Evolutionary conservation across 129 eudicot species (phyloP).

Genomic region (Sambucus nigra): DNA sequence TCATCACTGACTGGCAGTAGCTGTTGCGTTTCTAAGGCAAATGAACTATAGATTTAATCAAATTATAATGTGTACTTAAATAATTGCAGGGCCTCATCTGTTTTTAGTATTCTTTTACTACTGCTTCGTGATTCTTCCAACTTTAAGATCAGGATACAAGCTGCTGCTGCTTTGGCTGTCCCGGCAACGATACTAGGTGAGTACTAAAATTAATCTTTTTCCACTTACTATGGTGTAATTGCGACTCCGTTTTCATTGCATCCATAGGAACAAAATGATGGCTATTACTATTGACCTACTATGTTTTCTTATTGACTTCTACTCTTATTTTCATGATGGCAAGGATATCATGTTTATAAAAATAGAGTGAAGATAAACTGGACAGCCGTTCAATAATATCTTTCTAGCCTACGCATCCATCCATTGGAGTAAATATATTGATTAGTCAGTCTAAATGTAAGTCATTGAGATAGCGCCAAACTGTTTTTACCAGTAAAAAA

Average conservation of each 20-base stretch:
- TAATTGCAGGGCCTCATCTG: constrained; percentile 71
- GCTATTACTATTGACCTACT: not conserved
- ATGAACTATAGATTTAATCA: not conserved
- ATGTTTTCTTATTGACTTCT: not conserved
- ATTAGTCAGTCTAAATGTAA: too few relatives aligned
- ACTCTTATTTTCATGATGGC: not conserved
- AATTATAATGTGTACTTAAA: not conserved
- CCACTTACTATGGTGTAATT: not conserved
- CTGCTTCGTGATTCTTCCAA: constrained; percentile 86
- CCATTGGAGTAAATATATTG: too few relatives aligned
- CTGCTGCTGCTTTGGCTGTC: constrained; percentile 95
- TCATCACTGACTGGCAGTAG: not conserved
- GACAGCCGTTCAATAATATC: too few relatives aligned
- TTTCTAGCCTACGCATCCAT: too few relatives aligned
- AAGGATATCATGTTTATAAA: too few relatives aligned
- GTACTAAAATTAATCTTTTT: constrained; percentile 7
- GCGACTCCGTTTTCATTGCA: not conserved
- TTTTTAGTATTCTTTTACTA: constrained; percentile 68
- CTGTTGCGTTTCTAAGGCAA: not conserved
- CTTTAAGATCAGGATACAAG: constrained; percentile 92
- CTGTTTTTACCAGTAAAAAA: too few relatives aligned
- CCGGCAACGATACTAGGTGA: constrained; percentile 61
- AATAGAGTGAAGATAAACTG: too few relatives aligned
- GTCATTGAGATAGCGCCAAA: too few relatives aligned
- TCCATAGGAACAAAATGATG: not conserved